Conservation (phyloP, 2,329 filamentous ascomycete genomes). For the Xylaria hypoxylon region DNA sequence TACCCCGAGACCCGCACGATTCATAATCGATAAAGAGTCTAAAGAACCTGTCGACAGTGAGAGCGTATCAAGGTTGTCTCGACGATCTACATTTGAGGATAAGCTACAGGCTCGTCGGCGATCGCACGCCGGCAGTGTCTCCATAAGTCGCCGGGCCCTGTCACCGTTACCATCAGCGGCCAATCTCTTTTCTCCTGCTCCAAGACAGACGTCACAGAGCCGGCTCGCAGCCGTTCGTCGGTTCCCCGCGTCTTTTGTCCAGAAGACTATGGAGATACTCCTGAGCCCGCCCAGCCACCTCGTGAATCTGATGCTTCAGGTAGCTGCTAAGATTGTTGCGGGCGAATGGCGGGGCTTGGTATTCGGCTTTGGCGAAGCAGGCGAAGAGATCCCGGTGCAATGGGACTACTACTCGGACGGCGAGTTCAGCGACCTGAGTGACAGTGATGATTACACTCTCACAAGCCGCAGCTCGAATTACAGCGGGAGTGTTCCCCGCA, state of each 20-base stretch:
- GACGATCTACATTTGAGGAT: conserved; percentile 51
- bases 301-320: conserved; percentile 81
- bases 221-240: conserved; percentile 61
- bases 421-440: conserved; percentile 65
- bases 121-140: conserved; percentile 63
- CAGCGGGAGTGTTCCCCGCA: conserved; percentile 38
- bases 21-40: neutral
- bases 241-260: conserved; percentile 74
- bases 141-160: conserved; percentile 66
- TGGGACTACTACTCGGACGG: conserved; percentile 74
- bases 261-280: conserved; percentile 81
- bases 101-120: conserved; percentile 63
- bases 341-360: conserved; percentile 72
- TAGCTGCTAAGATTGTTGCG: conserved; percentile 79
- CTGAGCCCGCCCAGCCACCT: conserved; percentile 84
- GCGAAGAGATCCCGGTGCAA: conserved; percentile 66
- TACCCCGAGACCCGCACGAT: conserved; percentile 37
- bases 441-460: conserved; percentile 59
- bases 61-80: conserved; percentile 18
- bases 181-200: conserved; percentile 70
- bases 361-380: conserved; percentile 64
- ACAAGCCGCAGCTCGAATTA: conserved; percentile 39
- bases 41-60: conserved; percentile 5
- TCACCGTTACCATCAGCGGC: conserved; percentile 76
- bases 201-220: conserved; percentile 52